Evolutionary conservation across 441 rosid genomes (phyloP).

Genomic region (Flueggea neowawraea): DNA sequence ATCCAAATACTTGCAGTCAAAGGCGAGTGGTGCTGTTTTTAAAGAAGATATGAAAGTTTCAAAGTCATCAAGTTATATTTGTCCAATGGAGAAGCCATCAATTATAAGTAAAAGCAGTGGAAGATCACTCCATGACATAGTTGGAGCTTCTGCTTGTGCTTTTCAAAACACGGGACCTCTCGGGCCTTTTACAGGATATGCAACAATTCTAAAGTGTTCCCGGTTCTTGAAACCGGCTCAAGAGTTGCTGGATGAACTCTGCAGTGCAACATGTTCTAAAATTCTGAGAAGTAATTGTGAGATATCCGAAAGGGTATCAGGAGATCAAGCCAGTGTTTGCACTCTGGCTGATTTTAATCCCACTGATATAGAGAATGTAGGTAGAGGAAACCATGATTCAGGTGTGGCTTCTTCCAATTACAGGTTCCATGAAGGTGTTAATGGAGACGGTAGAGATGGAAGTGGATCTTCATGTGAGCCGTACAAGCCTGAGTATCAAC

Average conservation of each 20-base stretch:
- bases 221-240: conserved; percentile 58
- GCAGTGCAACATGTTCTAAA: conserved; percentile 18
- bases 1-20: conserved; percentile 13
- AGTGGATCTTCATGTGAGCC: conserved; percentile 27
- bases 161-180: conserved; percentile 44
- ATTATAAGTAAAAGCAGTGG: conserved; percentile 19
- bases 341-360: conserved; percentile 17
- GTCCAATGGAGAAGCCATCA: conserved; percentile 23
- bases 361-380: conserved; percentile 12
- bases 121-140: conserved; percentile 26
- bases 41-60: conserved; percentile 20
- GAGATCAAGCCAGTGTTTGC: conserved; percentile 19
- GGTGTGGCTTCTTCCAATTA: conserved; percentile 20
- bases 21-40: conserved; percentile 1
- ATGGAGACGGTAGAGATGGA: conserved; percentile 20
- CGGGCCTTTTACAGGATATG: conserved; percentile 74
- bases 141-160: conserved; percentile 21
- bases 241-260: conserved; percentile 48
- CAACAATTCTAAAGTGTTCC: conserved; percentile 59
- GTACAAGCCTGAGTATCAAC: conserved; percentile 43
- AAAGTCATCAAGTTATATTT: conserved; percentile 3
- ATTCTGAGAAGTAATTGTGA: conserved; percentile 4
- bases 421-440: conserved; percentile 19
- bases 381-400: conserved; percentile 16
- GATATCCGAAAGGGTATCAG: conserved; percentile 14